phyloP scores from a whole-genome alignment of 108 stramenopile species.

The Bacterosira constricta region DNA sequence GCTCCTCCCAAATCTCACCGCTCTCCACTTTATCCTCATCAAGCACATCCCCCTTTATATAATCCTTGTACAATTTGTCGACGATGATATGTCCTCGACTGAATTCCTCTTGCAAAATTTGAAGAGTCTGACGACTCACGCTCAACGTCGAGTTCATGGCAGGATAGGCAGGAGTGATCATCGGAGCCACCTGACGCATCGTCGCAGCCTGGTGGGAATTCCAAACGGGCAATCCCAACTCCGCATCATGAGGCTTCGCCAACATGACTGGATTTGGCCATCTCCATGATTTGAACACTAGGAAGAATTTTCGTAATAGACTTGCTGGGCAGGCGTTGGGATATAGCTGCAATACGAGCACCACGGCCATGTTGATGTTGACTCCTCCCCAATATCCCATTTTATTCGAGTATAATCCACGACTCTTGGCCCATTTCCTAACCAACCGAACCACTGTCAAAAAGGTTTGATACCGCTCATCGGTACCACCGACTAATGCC shows the following conservation, averaged over 20 bases:
- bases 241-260: conserved; percentile 86
- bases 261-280: conserved; percentile 91
- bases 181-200: conserved; percentile 89
- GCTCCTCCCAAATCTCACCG: conserved; percentile 71
- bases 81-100: conserved; percentile 75
- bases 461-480: conserved; percentile 83
- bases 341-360: conserved; percentile 92
- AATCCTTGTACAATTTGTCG: conserved; percentile 76
- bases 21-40: conserved; percentile 32
- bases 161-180: conserved; percentile 99
- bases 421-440: conserved; percentile 93
- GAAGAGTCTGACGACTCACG: conserved; percentile 84
- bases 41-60: conserved; percentile 43
- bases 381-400: conserved; percentile 97
- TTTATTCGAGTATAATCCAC: conserved; percentile 99
- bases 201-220: conserved; percentile 56
- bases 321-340: conserved; percentile 88
- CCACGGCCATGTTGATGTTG: conserved; percentile 97
- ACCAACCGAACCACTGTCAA: conserved; percentile 88
- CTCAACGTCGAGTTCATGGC: conserved; percentile 97
- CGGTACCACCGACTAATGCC: conserved; percentile 81
- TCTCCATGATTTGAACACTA: conserved; percentile 89
- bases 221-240: conserved; percentile 83
- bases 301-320: conserved; percentile 89
- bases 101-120: conserved; percentile 89